Percentiles rank a stretch among this genome's conserved stretches.
Evolutionary conservation across 441 rosid species (phyloP).

Genomic region (Sinapis alba): DNA sequence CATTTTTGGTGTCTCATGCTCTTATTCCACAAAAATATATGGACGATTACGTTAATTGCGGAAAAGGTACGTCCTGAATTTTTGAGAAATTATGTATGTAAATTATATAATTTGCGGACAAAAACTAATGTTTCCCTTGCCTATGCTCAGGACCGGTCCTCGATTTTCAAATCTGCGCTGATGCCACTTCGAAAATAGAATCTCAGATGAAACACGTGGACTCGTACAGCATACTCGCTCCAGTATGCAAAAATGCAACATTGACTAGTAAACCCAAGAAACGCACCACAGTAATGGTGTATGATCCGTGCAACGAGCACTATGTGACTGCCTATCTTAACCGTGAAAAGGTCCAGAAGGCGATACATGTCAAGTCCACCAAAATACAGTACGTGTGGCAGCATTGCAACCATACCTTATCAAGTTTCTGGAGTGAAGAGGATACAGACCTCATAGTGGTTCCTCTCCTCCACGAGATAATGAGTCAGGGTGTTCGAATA

Average conservation of each 20-base stretch:
- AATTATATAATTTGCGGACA: background rate
- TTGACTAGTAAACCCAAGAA: conserved; percentile 45
- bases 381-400: conserved; percentile 56
- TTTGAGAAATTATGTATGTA: background rate
- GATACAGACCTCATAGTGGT: conserved; percentile 36
- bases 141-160: background rate
- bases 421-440: conserved; percentile 13
- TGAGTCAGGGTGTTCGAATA: conserved; percentile 47
- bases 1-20: conserved; percentile 50
- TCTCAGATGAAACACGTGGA: too few relatives aligned
- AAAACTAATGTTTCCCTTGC: background rate
- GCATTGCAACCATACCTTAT: conserved; percentile 45
- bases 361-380: conserved; percentile 71
- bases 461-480: conserved; percentile 51
- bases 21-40: conserved; percentile 45
- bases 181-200: too few relatives aligned
- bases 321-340: conserved; percentile 62
- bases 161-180: too few relatives aligned
- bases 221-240: conserved; percentile 51
- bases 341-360: conserved; percentile 56
- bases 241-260: conserved; percentile 40
- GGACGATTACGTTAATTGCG: conserved; percentile 13
- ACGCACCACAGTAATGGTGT: conserved; percentile 32
- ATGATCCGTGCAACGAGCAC: conserved; percentile 55
- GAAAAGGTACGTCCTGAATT: background rate